phyloP scores from a whole-genome alignment of 2,329 filamentous ascomycete species.

The Thelonectria olida region DNA sequence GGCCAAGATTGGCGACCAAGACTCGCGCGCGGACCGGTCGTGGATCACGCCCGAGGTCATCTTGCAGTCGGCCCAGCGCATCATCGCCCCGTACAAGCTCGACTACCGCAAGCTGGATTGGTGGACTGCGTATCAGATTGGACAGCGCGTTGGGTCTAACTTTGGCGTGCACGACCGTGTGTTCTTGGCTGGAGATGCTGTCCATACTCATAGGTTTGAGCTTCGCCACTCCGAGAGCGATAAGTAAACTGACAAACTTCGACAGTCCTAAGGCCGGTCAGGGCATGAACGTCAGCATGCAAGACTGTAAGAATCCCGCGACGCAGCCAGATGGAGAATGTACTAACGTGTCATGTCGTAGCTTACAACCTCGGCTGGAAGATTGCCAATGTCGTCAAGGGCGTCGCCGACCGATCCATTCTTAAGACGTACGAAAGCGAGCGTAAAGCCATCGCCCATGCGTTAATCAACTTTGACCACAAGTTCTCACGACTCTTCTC shows the following conservation, averaged over 20 bases:
- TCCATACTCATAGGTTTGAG: slow-evolving; percentile 56
- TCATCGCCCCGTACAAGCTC: slow-evolving; percentile 63
- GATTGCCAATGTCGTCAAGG: slow-evolving; percentile 56
- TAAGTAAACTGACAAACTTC: slow-evolving; percentile 58
- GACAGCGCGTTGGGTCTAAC: slow-evolving; percentile 57
- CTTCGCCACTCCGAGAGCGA: not conserved
- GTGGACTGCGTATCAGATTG: slow-evolving; percentile 64
- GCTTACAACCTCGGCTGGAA: slow-evolving; percentile 65
- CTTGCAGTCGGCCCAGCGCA: slow-evolving; percentile 53
- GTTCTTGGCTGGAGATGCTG: slow-evolving; percentile 76
- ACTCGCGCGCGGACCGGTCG: slow-evolving; percentile 15
- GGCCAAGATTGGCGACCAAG: slow-evolving; percentile 17
- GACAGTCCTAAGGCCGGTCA: slow-evolving; percentile 72
- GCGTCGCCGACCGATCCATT: slow-evolving; percentile 52
- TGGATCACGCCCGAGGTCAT: slow-evolving; percentile 55
- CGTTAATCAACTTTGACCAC: slow-evolving; percentile 72
- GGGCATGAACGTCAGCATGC: slow-evolving; percentile 79
- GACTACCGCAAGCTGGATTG: slow-evolving; percentile 45
- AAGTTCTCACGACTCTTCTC: slow-evolving; percentile 64
- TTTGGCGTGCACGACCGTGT: slow-evolving; percentile 48
- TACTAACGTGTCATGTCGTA: not conserved
- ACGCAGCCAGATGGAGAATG: not conserved
- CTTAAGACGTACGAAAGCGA: slow-evolving; percentile 62
- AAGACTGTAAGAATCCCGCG: slow-evolving; percentile 55
- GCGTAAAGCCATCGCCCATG: slow-evolving; percentile 67